Percentiles rank a stretch among this genome's conserved stretches.
Conservation (phyloP, 2,329 filamentous ascomycete genomes). For the Alternaria brassicicola region DNA sequence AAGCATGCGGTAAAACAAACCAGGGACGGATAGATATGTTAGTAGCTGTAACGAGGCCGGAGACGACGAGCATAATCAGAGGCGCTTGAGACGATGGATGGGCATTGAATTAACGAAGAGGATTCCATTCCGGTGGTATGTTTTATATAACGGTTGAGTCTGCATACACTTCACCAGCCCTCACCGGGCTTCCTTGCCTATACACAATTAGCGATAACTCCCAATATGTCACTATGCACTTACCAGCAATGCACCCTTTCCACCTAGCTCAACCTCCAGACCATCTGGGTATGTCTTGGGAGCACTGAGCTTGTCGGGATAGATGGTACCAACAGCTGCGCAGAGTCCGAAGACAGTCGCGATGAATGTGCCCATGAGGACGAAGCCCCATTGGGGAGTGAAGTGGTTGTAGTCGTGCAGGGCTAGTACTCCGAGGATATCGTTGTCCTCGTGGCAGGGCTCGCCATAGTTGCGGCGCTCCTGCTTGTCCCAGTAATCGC, state of each 20-base stretch:
- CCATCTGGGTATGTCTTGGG: conserved; percentile 56
- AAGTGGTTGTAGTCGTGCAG: conserved; percentile 88
- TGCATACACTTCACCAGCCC: conserved; percentile 20
- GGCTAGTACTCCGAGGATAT: conserved; percentile 87
- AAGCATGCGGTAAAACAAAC: not conserved
- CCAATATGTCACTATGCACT: conserved; percentile 16
- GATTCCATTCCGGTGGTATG: conserved; percentile 12
- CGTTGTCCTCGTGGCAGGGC: conserved; percentile 95
- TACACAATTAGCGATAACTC: conserved; percentile 8
- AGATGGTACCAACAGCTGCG: conserved; percentile 47
- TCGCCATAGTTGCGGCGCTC: conserved; percentile 97
- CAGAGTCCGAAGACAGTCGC: conserved; percentile 50
- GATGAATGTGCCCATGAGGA: conserved; percentile 58
- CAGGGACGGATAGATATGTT: not conserved
- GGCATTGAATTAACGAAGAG: conserved; percentile 8
- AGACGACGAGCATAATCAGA: not conserved
- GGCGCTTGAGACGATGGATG: not conserved
- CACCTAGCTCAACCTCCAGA: conserved; percentile 57
- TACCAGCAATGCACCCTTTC: conserved; percentile 50
- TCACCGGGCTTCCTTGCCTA: conserved; percentile 34
- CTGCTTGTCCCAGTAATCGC: conserved; percentile 96
- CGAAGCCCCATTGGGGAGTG: conserved; percentile 72
- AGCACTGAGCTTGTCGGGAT: conserved; percentile 55
- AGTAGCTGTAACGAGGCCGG: not conserved
- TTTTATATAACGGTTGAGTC: conserved; percentile 4